Conservation (phyloP, 805 yeast genomes). For the Wickerhamomyces subpelliculosus region DNA sequence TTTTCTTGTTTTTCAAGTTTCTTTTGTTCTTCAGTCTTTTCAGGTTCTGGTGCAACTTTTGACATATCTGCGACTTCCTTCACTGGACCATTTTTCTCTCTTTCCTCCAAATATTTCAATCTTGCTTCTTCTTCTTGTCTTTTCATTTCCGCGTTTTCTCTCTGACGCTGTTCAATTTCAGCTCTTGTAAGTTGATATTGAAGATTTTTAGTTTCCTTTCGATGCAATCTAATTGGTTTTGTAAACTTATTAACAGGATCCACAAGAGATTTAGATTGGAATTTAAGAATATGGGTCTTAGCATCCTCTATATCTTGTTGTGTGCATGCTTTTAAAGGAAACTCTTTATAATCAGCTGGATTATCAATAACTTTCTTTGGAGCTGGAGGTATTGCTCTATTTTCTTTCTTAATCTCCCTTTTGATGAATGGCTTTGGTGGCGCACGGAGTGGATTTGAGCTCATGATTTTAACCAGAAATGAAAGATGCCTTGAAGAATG, state of each 20-base stretch:
- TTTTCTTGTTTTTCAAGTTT: conserved; percentile 25
- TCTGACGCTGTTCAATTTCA: conserved; percentile 61
- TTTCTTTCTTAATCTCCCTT: conserved; percentile 7
- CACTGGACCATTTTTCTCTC: conserved; percentile 13
- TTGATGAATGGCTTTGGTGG: conserved; percentile 13
- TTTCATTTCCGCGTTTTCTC: conserved; percentile 36
- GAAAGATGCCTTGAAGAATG: too few relatives aligned
- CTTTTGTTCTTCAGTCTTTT: conserved; percentile 30
- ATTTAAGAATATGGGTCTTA: conserved; percentile 74
- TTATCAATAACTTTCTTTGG: conserved; percentile 13
- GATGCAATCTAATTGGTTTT: conserved; percentile 79
- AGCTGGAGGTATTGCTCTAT: conserved; percentile 6
- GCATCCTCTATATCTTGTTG: conserved; percentile 64
- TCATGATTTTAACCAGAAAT: conserved; percentile 1
- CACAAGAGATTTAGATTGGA: conserved; percentile 65
- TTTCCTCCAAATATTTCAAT: conserved; percentile 21
- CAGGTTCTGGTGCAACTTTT: conserved; percentile 24
- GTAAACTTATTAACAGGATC: conserved; percentile 66
- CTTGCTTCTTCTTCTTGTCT: conserved; percentile 21
- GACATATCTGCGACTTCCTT: conserved; percentile 11
- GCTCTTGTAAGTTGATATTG: conserved; percentile 79
- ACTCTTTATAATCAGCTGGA: conserved; percentile 28
- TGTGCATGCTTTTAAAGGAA: conserved; percentile 60
- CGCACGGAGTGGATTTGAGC: conserved; percentile 14
- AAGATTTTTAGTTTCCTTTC: conserved; percentile 89